Evolutionary conservation across 129 eudicot genomes (phyloP), one percentile per base, ranked within the genome.

Genomic region (Centrapalus pauciflorus): DNA sequence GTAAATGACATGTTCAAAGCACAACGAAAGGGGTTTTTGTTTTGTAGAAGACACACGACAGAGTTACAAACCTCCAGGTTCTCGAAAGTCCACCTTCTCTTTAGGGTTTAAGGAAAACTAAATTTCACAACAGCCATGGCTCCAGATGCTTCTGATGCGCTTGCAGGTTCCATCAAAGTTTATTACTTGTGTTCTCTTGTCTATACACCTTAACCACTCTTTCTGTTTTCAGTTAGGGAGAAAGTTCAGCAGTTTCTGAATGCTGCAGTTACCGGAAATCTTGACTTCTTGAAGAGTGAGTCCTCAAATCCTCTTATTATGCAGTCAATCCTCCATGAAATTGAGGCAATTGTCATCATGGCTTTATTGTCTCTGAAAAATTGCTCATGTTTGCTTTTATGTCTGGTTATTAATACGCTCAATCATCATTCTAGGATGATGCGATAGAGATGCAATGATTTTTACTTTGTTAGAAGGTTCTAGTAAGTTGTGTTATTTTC

Each of bases 251-350:
- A 73, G 40, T 82, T 88, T 75, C 61, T 93, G 26, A 89, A 86
- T 49, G 95, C 99, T 21, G 99, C 98, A 34, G 74, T 72, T 43
- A 76, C 87, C 2, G 98, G 98, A 59, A 80, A 93, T 65, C 62
- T 89, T 0, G 87, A 93, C 51, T 80, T 80, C 74, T 79, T 93
- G 66, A 86, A 86, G 73, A 86, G 98, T 93, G 37, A 79, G 82
- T 52, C 0, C 4, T 37, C 10, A 7, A 32, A 41, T 10, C 41
- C 46, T 29, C 5, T 12, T 35, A 4, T 34, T 5, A 14, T 62
- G 23, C 66, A 8, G 24, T 40, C 38, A 34, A 23, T 57, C 35
- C 59, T 66, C 30, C 27, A 4, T 52, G 48, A 48, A 50, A 9
- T 32, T 12, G 48, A 11, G 21, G 20, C 13, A 52, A 34, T 54